Conservation (phyloP, 805 yeast species). For the Yarrowia sp. region DNA sequence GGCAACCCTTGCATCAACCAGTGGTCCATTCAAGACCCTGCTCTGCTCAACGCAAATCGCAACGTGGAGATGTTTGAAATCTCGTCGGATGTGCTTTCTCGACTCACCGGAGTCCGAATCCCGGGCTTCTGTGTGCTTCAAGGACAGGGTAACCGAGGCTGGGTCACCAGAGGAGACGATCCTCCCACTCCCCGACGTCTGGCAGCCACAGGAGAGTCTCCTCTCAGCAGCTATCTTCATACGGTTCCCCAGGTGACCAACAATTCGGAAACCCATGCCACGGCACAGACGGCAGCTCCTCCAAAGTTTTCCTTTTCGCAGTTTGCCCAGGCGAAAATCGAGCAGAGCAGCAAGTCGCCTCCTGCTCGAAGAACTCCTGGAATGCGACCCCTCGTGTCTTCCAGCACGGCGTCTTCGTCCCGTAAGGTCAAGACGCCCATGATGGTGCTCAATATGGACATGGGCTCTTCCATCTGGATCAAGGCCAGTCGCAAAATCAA, state of each 20-base stretch:
- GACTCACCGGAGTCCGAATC: conserved; percentile 35
- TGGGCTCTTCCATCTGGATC: conserved; percentile 35
- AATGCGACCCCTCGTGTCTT: conserved; percentile 7
- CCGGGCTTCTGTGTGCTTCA: conserved; percentile 40
- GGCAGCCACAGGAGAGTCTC: conserved; percentile 24
- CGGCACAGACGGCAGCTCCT: background rate
- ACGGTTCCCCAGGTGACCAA: conserved; percentile 20
- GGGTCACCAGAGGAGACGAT: conserved; percentile 51
- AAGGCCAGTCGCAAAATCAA: conserved; percentile 39
- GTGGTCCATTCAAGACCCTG: conserved; percentile 52
- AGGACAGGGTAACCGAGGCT: conserved; percentile 71
- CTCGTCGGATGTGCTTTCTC: conserved; percentile 33
- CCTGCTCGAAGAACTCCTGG: conserved; percentile 7
- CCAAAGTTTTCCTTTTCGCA: conserved; percentile 19
- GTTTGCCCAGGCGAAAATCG: conserved; percentile 12
- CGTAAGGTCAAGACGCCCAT: conserved; percentile 24
- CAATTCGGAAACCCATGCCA: background rate
- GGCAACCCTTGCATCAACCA: conserved; percentile 58
- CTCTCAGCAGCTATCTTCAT: background rate
- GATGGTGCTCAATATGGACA: conserved; percentile 33
- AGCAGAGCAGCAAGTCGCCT: conserved; percentile 7
- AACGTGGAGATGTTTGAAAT: conserved; percentile 64
- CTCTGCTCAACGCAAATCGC: conserved; percentile 46
- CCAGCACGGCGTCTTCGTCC: background rate
- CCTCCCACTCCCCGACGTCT: conserved; percentile 13